These are phyloP conservation scores for Erysimum pusillum DNA, from an alignment of 441 rosid genomes.

Conservation along the genomic window DNA sequence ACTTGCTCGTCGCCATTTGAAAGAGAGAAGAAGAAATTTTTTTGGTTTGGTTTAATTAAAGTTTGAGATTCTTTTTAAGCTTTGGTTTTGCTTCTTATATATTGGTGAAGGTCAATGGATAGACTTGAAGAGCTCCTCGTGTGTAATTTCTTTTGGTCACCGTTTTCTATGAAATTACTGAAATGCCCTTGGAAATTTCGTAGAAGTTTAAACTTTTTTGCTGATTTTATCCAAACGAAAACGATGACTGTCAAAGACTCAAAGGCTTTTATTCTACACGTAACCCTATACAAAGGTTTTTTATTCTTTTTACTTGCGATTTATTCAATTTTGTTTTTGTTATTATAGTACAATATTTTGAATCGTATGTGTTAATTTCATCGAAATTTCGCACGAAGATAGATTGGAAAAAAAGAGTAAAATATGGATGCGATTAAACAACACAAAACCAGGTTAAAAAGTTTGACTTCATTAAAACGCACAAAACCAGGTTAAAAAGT, in stretches of 20 bases:
- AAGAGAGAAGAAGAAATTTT: background rate
- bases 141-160: conserved; percentile 1
- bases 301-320: background rate
- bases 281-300: background rate
- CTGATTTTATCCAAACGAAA: conserved; percentile 39
- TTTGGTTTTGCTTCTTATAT: conserved; percentile 19
- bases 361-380: conserved; percentile 7
- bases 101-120: conserved; percentile 44
- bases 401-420: too few species aligned
- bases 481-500: too few species aligned
- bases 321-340: background rate
- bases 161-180: background rate
- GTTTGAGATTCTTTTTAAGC: background rate
- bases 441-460: too few species aligned
- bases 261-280: conserved; percentile 15
- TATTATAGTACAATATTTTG: conserved; percentile 1
- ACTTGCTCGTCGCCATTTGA: conserved; percentile 74
- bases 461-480: too few species aligned
- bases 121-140: conserved; percentile 29
- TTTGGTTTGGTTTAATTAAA: background rate
- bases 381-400: too few species aligned
- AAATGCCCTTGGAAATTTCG: conserved; percentile 8
- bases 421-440: too few species aligned
- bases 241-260: conserved; percentile 42
- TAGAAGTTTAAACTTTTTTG: background rate